A percentile compares a stretch with the other conserved stretches of the same genome.
Evolutionary conservation across 495 filamentous ascomycete species (phyloP).

Genomic region (Trichoderma virens): DNA sequence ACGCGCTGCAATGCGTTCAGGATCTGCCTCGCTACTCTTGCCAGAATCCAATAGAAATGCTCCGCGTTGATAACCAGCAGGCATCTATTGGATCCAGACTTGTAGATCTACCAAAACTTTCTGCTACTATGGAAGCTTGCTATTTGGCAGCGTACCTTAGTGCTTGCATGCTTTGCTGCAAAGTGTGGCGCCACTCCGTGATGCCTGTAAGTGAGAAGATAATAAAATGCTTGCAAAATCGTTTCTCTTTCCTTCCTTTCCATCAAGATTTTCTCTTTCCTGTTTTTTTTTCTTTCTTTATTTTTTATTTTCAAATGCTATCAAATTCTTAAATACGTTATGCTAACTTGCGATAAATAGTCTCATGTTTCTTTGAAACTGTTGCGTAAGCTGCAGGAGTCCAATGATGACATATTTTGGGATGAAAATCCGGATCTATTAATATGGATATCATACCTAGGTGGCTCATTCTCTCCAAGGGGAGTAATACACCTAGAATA

Average conservation of each 20-base stretch:
- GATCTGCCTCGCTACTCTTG: slow-evolving; percentile 17
- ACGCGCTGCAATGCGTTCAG: slow-evolving; percentile 32
- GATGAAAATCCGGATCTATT: slow-evolving; percentile 16
- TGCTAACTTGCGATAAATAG: background rate
- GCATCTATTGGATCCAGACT: slow-evolving; percentile 33
- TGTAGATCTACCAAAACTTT: slow-evolving; percentile 18
- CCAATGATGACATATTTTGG: slow-evolving; percentile 22
- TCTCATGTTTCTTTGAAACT: slow-evolving; percentile 8
- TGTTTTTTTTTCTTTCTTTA: no score
- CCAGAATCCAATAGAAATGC: slow-evolving; percentile 25
- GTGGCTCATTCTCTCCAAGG: background rate
- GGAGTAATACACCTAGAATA: background rate
- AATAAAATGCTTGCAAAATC: background rate
- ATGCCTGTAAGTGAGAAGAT: slow-evolving; percentile 27
- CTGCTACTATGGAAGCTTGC: slow-evolving; percentile 24
- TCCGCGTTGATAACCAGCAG: slow-evolving; percentile 31
- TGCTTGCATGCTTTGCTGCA: slow-evolving; percentile 31
- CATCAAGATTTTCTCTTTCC: no score
- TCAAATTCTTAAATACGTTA: background rate
- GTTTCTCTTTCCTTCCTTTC: no score
- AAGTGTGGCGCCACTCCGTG: slow-evolving; percentile 26
- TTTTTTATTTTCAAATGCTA: no score
- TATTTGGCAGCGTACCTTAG: slow-evolving; percentile 32
- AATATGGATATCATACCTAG: background rate
- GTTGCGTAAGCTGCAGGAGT: slow-evolving; percentile 23